A percentile compares a stretch with the other conserved stretches of the same genome.
These are phyloP conservation scores for Cystoisospora suis DNA, from an alignment of 169 alveolate species.

Conservation along the genomic window DNA sequence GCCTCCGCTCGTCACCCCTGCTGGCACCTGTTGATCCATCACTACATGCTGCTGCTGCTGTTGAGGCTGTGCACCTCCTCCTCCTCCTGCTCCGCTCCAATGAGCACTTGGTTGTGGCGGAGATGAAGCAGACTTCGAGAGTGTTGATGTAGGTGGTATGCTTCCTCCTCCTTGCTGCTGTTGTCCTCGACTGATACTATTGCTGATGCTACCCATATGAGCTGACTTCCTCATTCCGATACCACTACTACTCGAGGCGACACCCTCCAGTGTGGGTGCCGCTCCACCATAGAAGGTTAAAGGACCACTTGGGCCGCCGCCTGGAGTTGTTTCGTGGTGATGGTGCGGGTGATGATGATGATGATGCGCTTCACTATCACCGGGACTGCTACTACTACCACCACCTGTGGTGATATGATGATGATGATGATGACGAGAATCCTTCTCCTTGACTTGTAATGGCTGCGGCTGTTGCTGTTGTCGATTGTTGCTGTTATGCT, in stretches of 20 bases:
- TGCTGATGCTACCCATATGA: not conserved
- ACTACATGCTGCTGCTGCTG: not conserved
- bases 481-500: no score
- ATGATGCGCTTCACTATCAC: not conserved
- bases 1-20: not conserved
- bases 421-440: not conserved
- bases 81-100: no score
- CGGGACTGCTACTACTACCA: conserved; percentile 9
- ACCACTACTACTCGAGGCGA: not conserved
- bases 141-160: no score
- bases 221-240: not conserved
- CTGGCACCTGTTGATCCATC: not conserved
- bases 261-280: not conserved
- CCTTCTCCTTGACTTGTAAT: conserved; percentile 2
- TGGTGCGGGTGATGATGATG: conserved; percentile 29
- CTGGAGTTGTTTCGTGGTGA: no score
- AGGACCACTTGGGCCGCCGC: not conserved
- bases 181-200: not conserved
- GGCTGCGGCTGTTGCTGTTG: conserved; percentile 18
- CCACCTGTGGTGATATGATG: not conserved
- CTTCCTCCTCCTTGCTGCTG: no score
- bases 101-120: no score
- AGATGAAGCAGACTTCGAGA: no score
- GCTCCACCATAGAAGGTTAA: not conserved
- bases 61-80: no score